phyloP scores from a whole-genome alignment of 306 rosid species.

The Bauhinia variegata region DNA sequence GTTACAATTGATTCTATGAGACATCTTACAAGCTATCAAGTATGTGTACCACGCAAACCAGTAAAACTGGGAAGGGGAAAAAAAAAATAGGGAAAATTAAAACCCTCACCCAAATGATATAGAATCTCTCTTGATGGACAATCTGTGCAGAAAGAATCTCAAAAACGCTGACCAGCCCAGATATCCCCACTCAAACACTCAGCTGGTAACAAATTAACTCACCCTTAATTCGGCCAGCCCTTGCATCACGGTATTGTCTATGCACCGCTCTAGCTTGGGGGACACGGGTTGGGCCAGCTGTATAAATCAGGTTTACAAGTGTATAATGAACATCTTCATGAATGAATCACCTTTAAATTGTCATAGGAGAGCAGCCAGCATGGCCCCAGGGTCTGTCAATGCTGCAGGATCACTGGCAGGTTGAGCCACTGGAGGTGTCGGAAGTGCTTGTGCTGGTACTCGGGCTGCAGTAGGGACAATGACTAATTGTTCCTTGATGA shows the following conservation, averaged over 20 bases:
- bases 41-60: conserved; percentile 48
- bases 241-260: conserved; percentile 52
- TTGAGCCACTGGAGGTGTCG: conserved; percentile 59
- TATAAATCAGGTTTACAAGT: conserved; percentile 70
- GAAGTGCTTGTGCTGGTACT: conserved; percentile 49
- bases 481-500: conserved; percentile 84
- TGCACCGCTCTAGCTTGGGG: conserved; percentile 50
- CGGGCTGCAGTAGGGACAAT: conserved; percentile 54
- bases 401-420: conserved; percentile 53
- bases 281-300: conserved; percentile 47
- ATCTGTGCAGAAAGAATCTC: conserved; percentile 78
- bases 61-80: conserved; percentile 52
- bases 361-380: conserved; percentile 94
- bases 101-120: conserved; percentile 58
- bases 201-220: conserved; percentile 58
- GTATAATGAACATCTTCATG: conserved; percentile 54
- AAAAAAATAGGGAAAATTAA: conserved; percentile 42
- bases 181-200: conserved; percentile 60
- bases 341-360: conserved; percentile 32
- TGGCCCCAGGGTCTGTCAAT: conserved; percentile 86
- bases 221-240: conserved; percentile 76
- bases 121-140: conserved; percentile 62
- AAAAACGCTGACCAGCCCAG: conserved; percentile 67
- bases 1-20: conserved; percentile 47
- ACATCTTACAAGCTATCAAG: conserved; percentile 51